Evolutionary conservation across 2,329 filamentous ascomycete genomes (phyloP), one percentile per base, ranked within the genome.

Genomic region (Aspergillus transmontanensis): DNA sequence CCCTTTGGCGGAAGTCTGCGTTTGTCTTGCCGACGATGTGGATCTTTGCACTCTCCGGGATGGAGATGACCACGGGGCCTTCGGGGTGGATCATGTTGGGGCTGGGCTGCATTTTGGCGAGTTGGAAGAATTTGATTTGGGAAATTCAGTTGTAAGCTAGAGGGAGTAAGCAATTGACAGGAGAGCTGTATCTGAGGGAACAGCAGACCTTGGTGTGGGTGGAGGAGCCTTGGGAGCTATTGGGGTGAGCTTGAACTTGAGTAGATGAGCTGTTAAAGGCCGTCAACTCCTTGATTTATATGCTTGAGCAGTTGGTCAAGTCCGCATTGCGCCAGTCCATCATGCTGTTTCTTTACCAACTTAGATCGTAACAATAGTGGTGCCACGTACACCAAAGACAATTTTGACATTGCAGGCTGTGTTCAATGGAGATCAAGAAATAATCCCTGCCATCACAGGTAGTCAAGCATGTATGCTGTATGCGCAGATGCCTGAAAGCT

Each of bases 1-100:
- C 57, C 21, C n/a, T 36, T n/a, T 59, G 57, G 45, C 48, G 43
- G 36, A 50, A 59, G 21, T 51, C 45, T 11, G 57, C 57, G 14
- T 59, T 59, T 4, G 57, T 51, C n/a, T 6, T 30, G 39, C 57
- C 57, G 6, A 21, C 39, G 9, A 59, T 59, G 7, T n/a, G 26
- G 57, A 59, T 30, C 12, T 19, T 59, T 1, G 57, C 57, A 11
- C 26, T n/a, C 3, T 16, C 32, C 6, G 57, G 57, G 45, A 51
- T 59, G 3, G 57, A 41, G 45, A 59, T 34, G 26, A 59, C 32
- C 7, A 59, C 57, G 3, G 57, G 57, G 30, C 45, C 23, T 6
- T 59, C 26, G 32, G 57, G 45, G 45, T 59, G 45, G 2, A 50
- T 14, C 12, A 59, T 26, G 45, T 59, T 50, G 3, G 12, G 21